Base-by-base conservation (phyloP, 2,329 filamentous ascomycete species). In the Monosporascus sp. region DNA sequence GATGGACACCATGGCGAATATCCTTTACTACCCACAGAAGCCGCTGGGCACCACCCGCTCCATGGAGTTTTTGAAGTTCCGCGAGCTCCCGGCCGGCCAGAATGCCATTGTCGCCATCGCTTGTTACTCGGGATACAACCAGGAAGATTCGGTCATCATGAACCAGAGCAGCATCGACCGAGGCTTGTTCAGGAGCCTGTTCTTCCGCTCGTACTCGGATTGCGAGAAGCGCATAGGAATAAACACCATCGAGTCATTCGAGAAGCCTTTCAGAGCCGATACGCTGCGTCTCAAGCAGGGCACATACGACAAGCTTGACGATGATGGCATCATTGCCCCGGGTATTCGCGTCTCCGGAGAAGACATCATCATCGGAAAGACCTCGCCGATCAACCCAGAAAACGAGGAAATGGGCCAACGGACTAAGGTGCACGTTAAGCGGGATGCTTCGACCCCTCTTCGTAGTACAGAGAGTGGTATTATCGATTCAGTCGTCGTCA, bases 111-210 rank as follows among this genome's bases (percentile, higher is more conserved):
- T 99, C 14, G 95, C 94, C 41, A 99, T 99, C 73, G 86, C 91
- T 55, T 95, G 89, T 70, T 99, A 99, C 74, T 96, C 92, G 51
- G 94, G 94, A 55, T 99, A 99, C 78, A 99, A 99, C 73, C 95
- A 99, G 71, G 94, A 99, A 90, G 94, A 99, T 85, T 99, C 94
- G 61, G 93, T 99, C 62, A 96, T 99, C 66, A 97, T 99, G 94
- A 99, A 99, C 72, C 94, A 99, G 76, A 97, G 91, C 75, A 96
- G 91, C 72, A 97, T 99, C 65, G 94, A 99, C 72, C 89, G 94
- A 67, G 94, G 94, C 58, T 80, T 99, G 5, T 99, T 99, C 86
- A 85, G 95, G 66, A 97, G 91, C 81, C 75, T 99, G 51, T 99
- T 97, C 78, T 99, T 96, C 82, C 87, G 95, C 62, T 91, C 93